Conservation (phyloP, 371 early-diverging fungal genomes). For the Mucor plumbeus region DNA sequence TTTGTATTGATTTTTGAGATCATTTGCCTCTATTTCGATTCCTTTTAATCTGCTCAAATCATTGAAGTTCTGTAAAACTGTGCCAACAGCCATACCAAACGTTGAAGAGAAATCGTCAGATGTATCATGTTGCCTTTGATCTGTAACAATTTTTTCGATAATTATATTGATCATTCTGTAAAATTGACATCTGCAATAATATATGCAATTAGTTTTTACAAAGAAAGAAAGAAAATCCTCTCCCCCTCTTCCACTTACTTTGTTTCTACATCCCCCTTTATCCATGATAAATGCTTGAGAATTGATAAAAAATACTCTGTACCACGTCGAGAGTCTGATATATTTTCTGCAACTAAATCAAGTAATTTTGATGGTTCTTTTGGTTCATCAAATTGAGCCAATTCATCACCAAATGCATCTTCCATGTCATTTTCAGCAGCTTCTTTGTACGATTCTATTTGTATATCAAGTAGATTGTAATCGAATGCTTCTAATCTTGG, state of each 20-base stretch:
- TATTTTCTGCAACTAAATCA: slow-evolving; percentile 60
- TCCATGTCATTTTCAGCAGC: slow-evolving; percentile 72
- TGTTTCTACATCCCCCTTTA: slow-evolving; percentile 71
- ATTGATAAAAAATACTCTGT: slow-evolving; percentile 71
- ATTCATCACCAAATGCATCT: slow-evolving; percentile 33
- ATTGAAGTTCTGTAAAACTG: slow-evolving; percentile 69
- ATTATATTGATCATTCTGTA: slow-evolving; percentile 79
- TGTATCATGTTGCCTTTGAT: slow-evolving; percentile 56
- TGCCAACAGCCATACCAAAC: slow-evolving; percentile 34
- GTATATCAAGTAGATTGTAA: slow-evolving; percentile 68
- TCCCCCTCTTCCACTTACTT: slow-evolving; percentile 36
- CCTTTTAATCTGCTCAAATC: slow-evolving; percentile 71
- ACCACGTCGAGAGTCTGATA: slow-evolving; percentile 68
- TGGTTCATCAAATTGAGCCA: slow-evolving; percentile 19
- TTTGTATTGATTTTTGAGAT: slow-evolving; percentile 36
- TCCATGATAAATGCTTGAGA: slow-evolving; percentile 71
- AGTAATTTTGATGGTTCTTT: slow-evolving; percentile 75
- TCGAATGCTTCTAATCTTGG: slow-evolving; percentile 71
- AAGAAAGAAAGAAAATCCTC: background rate
- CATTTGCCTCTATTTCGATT: slow-evolving; percentile 56
- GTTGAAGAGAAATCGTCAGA: slow-evolving; percentile 55
- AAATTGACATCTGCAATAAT: slow-evolving; percentile 58
- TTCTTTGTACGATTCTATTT: slow-evolving; percentile 73
- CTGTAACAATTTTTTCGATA: slow-evolving; percentile 79
- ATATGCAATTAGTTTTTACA: background rate